These are phyloP conservation scores for Besnoitia besnoiti DNA, from an alignment of 169 alveolate genomes.

Conservation along the genomic window DNA sequence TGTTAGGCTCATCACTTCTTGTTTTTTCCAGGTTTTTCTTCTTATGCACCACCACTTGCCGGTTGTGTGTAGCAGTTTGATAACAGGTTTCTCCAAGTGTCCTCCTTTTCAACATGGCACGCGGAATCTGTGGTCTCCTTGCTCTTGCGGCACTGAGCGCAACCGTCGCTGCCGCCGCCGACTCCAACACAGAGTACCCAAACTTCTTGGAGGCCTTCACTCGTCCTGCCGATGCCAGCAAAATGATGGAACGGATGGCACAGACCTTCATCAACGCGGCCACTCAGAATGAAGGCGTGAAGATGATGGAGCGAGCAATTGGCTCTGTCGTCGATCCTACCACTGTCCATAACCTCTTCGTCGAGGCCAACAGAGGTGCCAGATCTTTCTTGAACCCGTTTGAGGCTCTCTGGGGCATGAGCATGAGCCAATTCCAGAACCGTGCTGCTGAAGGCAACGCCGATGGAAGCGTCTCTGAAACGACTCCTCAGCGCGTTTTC, in stretches of 20 bases:
- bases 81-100: neutral
- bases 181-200: neutral
- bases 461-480: neutral
- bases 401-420: conserved; percentile 15
- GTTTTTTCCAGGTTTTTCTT: neutral
- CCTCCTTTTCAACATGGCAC: conserved; percentile 20
- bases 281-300: conserved; percentile 28
- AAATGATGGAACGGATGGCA: conserved; percentile 14
- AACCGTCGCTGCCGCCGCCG: neutral
- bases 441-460: neutral
- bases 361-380: conserved; percentile 37
- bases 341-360: neutral
- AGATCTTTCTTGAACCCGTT: conserved; percentile 12
- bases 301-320: conserved; percentile 17
- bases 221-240: neutral
- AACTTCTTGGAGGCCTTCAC: conserved; percentile 33
- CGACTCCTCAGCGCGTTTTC: conserved; percentile 31
- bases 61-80: neutral
- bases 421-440: conserved; percentile 16
- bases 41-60: neutral
- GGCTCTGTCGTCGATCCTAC: neutral
- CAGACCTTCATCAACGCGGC: neutral
- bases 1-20: neutral
- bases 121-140: conserved; percentile 11
- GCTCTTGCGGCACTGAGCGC: neutral